phyloP scores from a whole-genome alignment of 2,329 filamentous ascomycete species.

The Aspergillus glaucus region DNA sequence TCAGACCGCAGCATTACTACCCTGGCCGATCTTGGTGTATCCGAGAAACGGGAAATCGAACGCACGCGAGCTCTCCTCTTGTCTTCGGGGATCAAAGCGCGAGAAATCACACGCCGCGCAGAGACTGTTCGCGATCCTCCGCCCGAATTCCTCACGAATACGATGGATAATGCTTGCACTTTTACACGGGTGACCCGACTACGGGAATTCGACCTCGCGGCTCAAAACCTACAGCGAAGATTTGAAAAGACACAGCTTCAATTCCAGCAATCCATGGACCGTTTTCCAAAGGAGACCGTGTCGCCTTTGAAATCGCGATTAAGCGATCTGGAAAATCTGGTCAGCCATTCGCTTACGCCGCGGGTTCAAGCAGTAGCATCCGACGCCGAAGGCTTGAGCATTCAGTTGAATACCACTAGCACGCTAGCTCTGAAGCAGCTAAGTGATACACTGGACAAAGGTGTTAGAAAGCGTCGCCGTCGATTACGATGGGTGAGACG shows the following conservation, averaged over 20 bases:
- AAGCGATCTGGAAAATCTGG: constrained; percentile 38
- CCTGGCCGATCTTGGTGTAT: constrained; percentile 27
- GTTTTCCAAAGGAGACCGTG: constrained; percentile 42
- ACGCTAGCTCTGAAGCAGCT: constrained; percentile 75
- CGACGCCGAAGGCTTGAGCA: constrained; percentile 70
- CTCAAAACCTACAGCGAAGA: constrained; percentile 43
- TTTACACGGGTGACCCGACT: constrained; percentile 40
- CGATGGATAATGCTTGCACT: constrained; percentile 21
- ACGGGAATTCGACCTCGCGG: constrained; percentile 50
- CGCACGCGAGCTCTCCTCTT: constrained; percentile 71
- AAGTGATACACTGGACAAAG: constrained; percentile 63
- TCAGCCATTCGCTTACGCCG: constrained; percentile 47
- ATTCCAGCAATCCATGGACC: constrained; percentile 40
- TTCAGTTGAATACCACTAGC: constrained; percentile 68
- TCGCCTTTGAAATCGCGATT: constrained; percentile 41
- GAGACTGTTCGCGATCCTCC: constrained; percentile 39
- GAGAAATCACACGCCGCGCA: constrained; percentile 66
- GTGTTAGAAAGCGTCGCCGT: constrained; percentile 65
- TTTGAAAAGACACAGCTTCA: constrained; percentile 41
- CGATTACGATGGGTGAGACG: constrained; percentile 70
- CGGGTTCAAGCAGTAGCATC: constrained; percentile 65
- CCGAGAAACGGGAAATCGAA: constrained; percentile 69
- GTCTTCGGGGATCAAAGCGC: constrained; percentile 82
- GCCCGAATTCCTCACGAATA: constrained; percentile 29
- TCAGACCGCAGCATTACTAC: constrained; percentile 43